These are phyloP conservation scores for Candida verbasci DNA, from an alignment of 805 yeast species.

Conservation along the genomic window DNA sequence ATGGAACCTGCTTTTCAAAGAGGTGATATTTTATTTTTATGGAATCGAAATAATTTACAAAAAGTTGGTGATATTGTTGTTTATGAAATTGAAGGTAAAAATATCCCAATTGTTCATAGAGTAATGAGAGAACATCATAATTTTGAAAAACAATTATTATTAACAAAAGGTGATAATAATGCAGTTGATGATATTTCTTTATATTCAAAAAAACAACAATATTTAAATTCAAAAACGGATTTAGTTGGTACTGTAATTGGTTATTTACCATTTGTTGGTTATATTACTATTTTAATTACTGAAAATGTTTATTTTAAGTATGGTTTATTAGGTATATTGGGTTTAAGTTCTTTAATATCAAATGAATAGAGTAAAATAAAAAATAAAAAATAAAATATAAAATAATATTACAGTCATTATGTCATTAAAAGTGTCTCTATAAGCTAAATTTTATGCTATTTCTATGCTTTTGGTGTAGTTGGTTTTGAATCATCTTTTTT, in stretches of 20 bases:
- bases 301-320: constrained; percentile 83
- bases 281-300: constrained; percentile 83
- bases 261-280: constrained; percentile 85
- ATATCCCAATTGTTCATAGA: constrained; percentile 95
- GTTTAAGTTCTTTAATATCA: constrained; percentile 58
- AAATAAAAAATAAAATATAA: too few relatives aligned
- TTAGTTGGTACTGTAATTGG: constrained; percentile 90
- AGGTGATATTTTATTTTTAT: constrained; percentile 87
- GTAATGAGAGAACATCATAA: constrained; percentile 80
- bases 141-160: constrained; percentile 56
- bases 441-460: neutral
- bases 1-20: constrained; percentile 99
- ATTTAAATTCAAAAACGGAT: constrained; percentile 72
- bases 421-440: constrained; percentile 1
- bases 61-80: constrained; percentile 93
- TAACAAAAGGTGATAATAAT: constrained; percentile 96
- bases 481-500: neutral
- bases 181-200: constrained; percentile 85
- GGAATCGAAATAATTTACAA: constrained; percentile 71
- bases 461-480: neutral
- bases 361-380: constrained; percentile 17
- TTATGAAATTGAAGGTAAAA: constrained; percentile 72
- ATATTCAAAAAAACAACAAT: constrained; percentile 71
- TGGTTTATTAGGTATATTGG: constrained; percentile 70
- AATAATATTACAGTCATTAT: neutral